phyloP scores from a whole-genome alignment of 192 early-diverging fungal genomes.

The Obelidium mucronatum region DNA sequence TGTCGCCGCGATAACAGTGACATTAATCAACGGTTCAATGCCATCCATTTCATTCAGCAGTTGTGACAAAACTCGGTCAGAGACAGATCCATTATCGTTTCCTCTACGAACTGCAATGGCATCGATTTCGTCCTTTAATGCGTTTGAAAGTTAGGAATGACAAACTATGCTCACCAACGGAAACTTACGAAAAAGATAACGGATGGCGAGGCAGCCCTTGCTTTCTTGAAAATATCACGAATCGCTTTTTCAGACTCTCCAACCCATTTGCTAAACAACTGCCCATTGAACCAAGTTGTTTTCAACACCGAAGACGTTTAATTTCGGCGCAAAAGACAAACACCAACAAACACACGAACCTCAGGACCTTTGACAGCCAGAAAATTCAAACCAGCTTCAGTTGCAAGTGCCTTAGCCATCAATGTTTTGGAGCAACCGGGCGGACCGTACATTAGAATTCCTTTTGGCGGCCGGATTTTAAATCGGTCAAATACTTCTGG shows the following conservation, averaged over 20 bases:
- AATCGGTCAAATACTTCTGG: slow-evolving; percentile 88
- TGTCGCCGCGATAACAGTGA: slow-evolving; percentile 96
- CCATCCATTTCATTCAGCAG: slow-evolving; percentile 95
- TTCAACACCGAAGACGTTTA: too few species aligned
- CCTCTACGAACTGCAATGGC: slow-evolving; percentile 87
- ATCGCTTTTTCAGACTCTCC: slow-evolving; percentile 99
- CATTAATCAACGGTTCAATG: slow-evolving; percentile 93
- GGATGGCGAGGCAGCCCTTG: slow-evolving; percentile 90
- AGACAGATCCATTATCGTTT: slow-evolving; percentile 79
- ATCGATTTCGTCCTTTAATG: slow-evolving; percentile 93
- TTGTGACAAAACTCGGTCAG: slow-evolving; percentile 94
- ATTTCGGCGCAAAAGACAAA: too few species aligned
- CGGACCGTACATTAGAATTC: slow-evolving; percentile 96
- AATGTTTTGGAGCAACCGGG: slow-evolving; percentile 98
- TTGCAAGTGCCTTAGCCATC: slow-evolving; percentile 97
- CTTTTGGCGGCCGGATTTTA: slow-evolving; percentile 95
- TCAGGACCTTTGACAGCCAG: slow-evolving; percentile 98
- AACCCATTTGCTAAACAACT: slow-evolving; percentile 99
- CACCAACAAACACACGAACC: slow-evolving; percentile 53
- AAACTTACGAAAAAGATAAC: slow-evolving; percentile 95
- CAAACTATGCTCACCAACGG: not conserved
- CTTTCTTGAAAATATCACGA: slow-evolving; percentile 92
- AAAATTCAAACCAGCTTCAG: slow-evolving; percentile 96
- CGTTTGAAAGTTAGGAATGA: not conserved
- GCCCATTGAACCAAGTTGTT: too few species aligned